Conservation (phyloP, 331 rosid genomes). For the Malus hybrid region DNA sequence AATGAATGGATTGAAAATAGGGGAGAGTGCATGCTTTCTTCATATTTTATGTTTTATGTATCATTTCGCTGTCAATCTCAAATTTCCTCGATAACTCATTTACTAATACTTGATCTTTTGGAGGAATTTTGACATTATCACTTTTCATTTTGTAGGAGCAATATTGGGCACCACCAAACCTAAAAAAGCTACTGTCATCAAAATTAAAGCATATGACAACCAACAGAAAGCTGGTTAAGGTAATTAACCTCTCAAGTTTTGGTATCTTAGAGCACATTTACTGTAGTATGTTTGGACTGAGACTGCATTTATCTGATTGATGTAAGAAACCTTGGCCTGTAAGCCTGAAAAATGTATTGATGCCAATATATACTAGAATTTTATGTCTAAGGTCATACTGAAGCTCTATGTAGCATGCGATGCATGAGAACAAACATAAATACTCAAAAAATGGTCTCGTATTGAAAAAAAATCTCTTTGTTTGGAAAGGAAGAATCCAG, state of each 20-base stretch:
- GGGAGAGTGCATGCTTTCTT: neutral
- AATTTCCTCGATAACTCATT: neutral
- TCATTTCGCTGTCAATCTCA: neutral
- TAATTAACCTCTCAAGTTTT: conserved; percentile 20
- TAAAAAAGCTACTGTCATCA: conserved; percentile 56
- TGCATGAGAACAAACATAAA: too few species aligned
- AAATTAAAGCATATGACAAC: conserved; percentile 77
- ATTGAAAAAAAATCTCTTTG: too few species aligned
- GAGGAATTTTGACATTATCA: neutral
- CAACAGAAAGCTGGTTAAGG: conserved; percentile 75
- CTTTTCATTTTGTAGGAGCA: conserved; percentile 48
- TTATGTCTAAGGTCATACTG: conserved; percentile 1
- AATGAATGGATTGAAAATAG: neutral
- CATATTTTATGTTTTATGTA: neutral
- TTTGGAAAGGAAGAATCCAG: too few species aligned
- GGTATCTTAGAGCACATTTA: neutral
- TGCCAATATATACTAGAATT: neutral
- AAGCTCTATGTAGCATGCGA: conserved; percentile 6
- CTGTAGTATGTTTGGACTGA: conserved; percentile 4
- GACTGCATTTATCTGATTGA: conserved; percentile 6
- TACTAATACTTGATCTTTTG: neutral
- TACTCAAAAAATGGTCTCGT: too few species aligned
- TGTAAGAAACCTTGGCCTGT: neutral
- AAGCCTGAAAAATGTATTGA: neutral
- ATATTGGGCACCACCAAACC: conserved; percentile 68